Evolutionary conservation across 331 rosid species (phyloP), one percentile per base, ranked within the genome.

Genomic region (Erythrophleum ivorense): DNA sequence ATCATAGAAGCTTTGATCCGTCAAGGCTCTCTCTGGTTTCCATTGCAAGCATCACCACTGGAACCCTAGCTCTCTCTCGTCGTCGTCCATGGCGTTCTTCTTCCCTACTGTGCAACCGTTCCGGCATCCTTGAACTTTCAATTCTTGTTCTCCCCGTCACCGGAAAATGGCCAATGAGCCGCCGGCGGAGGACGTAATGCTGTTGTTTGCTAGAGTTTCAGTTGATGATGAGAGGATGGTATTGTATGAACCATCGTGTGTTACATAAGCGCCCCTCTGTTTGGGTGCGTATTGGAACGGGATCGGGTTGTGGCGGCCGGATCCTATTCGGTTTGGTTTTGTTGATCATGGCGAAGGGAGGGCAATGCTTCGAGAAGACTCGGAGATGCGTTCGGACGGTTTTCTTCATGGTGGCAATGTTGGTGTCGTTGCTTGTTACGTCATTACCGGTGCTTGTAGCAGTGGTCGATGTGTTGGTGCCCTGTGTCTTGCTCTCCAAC

Each of bases 401-500:
- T 80, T 93, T 90, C 85, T 96, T 96, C 87, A 89, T 93, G 83
- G 91, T 90, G 87, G 95, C 94, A 76, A 91, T 96, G 99, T 73
- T 93, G 87, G 97, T 83, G 76, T 93, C 99, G 77, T 84, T 96
- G 80, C 82, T 96, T 18, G 98, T 91, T 21, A 84, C 95, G 88
- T 96, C 99, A 81, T 87, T 96, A 83, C 97, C 99, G 45, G 88
- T 94, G 67, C 88, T 93, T 24, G 97, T 96, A 54, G 97, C 99
- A 36, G 65, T 84, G 33, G 87, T 94, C 5, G 99, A 96, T 52
- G 88, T 93, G 63, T 59, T 93, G 53, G 97, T 92, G 55, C 97
- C 97, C 0, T 91, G 89, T 78, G 87, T 91, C 48, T 77, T 96
- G 90, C 84, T 96, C 81, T 93, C 99, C 4, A 93, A 89, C 88